Conservation (phyloP, 371 early-diverging fungal species). For the Synchytrium microbalum region DNA sequence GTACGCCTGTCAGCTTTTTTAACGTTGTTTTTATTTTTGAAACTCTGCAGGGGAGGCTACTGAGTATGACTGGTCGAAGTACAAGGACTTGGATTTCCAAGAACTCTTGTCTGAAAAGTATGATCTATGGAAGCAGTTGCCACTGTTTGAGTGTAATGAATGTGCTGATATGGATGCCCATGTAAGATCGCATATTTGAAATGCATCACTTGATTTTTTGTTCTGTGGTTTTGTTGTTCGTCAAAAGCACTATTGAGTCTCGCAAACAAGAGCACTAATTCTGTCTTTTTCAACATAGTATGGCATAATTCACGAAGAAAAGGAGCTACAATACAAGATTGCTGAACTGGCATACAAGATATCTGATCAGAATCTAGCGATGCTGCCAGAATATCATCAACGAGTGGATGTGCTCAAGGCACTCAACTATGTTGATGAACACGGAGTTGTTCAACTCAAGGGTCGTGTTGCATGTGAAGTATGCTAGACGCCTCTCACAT, state of each 20-base stretch:
- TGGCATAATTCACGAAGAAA: constrained; percentile 49
- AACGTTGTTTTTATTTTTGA: constrained; percentile 6
- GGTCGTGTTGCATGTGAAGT: constrained; percentile 99
- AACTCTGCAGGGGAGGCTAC: constrained; percentile 16
- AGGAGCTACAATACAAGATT: constrained; percentile 60
- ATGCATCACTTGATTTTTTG: too few species aligned
- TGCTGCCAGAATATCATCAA: constrained; percentile 86
- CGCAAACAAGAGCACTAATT: constrained; percentile 56
- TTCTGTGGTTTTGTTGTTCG: constrained; percentile 48
- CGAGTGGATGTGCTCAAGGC: constrained; percentile 85
- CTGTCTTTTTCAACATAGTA: constrained; percentile 50
- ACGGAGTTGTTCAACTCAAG: constrained; percentile 91
- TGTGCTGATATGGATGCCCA: constrained; percentile 77
- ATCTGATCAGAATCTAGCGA: constrained; percentile 71
- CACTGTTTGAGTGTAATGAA: constrained; percentile 62
- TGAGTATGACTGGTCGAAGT: constrained; percentile 50
- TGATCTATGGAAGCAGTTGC: constrained; percentile 34
- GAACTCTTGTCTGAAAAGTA: constrained; percentile 50
- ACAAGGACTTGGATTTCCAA: constrained; percentile 79
- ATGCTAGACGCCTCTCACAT: too few species aligned
- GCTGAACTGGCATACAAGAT: constrained; percentile 58
- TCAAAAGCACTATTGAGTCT: constrained; percentile 47
- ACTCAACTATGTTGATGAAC: constrained; percentile 68
- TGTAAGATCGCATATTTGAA: constrained; percentile 36
- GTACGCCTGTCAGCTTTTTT: too few species aligned